Evolutionary conservation across 2,329 filamentous ascomycete species (phyloP), one percentile per base, ranked within the genome.

Genomic region (Ceratocystis harringtonii): DNA sequence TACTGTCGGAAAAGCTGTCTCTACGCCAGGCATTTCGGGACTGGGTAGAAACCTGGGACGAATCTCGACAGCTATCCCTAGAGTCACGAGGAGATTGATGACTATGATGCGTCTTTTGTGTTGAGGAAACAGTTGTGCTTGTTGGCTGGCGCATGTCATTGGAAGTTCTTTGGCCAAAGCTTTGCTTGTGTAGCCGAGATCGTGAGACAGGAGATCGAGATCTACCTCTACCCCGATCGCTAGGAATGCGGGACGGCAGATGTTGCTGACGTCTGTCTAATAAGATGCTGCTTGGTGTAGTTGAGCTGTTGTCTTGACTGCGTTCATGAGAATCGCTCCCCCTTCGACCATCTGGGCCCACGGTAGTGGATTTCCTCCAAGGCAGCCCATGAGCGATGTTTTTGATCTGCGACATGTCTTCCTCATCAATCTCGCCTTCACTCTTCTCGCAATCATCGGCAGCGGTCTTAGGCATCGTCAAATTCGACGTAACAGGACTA

Each of bases 371-470:
- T 17, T 19, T 30, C 50, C 61, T 32, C 61, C 61, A 62, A 22
- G 61, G 61, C 10, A 57, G 28, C 4, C 17, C 60, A 15, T 57
- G 52, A 57, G 6, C 45, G 60, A 25, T 62, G 12, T 17, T 62
- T 17, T 6, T 48, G 30, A 10, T 19, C 25, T 30, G 61, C 3
- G 12, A 19, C 25, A 32, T 12, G 2, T 57, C 52, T 17, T 50
- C 43, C 15, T 62, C 61, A 1, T 62, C 61, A 50, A 62, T 22
- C 28, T 62, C 61, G 28, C 61, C 61, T 19, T 62, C 61, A 15
- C 45, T 48, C 22, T 32, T 30, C 2, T 50, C 41, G 61, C 22
- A 7, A 10, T 48, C 61, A 17, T 62, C 22, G 25, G 25, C 25
- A 7, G 61, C 32, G 3, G 61, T n/a, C 44, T 62, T 62, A 17